Evolutionary conservation across 768 basidiomycete species (phyloP).

Genomic region (Auriscalpium orientale): DNA sequence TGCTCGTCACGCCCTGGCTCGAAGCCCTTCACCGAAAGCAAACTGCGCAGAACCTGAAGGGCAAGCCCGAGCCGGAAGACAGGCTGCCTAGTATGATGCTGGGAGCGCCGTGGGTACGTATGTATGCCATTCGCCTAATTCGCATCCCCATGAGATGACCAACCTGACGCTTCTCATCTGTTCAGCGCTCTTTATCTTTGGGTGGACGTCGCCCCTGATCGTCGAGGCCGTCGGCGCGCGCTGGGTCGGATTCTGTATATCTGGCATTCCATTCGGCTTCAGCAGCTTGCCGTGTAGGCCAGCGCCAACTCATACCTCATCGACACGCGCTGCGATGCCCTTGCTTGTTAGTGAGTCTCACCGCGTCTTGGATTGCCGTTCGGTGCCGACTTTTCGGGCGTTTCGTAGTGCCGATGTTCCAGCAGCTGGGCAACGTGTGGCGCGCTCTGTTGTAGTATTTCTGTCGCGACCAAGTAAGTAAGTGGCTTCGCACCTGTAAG

Average conservation of each 20-base stretch:
- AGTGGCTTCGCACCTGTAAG: conserved; percentile 5
- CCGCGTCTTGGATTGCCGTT: background rate
- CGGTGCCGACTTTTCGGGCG: background rate
- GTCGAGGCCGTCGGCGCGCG: too few relatives aligned
- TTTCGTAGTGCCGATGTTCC: conserved; percentile 27
- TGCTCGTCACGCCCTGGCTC: too few relatives aligned
- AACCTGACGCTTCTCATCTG: too few relatives aligned
- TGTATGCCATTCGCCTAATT: too few relatives aligned
- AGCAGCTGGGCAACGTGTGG: conserved; percentile 33
- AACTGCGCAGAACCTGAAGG: too few relatives aligned
- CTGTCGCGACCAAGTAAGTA: conserved; percentile 26
- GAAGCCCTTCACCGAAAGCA: too few relatives aligned
- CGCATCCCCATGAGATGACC: too few relatives aligned
- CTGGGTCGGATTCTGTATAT: conserved; percentile 28
- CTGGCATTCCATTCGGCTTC: conserved; percentile 32
- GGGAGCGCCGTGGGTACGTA: too few relatives aligned
- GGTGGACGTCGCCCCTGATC: too few relatives aligned
- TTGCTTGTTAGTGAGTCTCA: conserved; percentile 20
- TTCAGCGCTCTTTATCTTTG: too few relatives aligned
- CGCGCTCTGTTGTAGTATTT: conserved; percentile 29
- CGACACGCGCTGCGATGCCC: conserved; percentile 35
- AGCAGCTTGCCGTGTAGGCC: conserved; percentile 31
- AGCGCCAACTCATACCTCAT: conserved; percentile 37
- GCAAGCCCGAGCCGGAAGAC: too few relatives aligned
- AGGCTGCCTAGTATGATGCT: too few relatives aligned